Base-by-base conservation (phyloP, 352 stramenopile species). In the Globisporangium apiculatum region DNA sequence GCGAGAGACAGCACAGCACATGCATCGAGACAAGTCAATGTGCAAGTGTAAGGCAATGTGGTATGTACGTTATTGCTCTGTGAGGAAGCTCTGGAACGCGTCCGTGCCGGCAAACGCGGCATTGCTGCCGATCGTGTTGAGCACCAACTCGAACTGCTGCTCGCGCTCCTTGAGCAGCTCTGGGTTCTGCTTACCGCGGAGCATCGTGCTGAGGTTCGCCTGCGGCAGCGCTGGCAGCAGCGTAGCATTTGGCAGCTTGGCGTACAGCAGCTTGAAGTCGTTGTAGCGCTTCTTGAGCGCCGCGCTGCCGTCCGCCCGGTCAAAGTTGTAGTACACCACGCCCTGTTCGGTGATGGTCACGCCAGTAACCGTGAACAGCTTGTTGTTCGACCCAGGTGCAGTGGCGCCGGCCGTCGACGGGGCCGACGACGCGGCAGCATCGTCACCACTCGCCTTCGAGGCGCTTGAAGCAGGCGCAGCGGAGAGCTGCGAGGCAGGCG, bases 211-310 rank as follows among this genome's bases (percentile, higher is more conserved):
- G 3, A 91, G 37, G 7, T 74, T 75, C 2, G 70, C 73, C n/a
- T 58, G 42, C 0, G 84, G 84, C 5, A 94, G 69, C 7, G 76
- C 49, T 6, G 84, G 84, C 24, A 94, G 60, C 37, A 8, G 56
- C 31, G 66, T 66, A 3, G 64, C 62, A 40, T 56, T 71, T 37
- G 61, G 57, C 0, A 91, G 66, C 9, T 62, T 61, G 9, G 64
- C 61, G 55, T 92, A 75, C 8, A 94, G 66, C 45, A 67, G 58
- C 72, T 92, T 92, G 59, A 94, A 94, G 62, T 92, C 84, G 58
- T 81, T 89, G 68, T 76, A 91, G 62, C 82, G 82, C 65, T 83
- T 87, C 66, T 90, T 87, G 53, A 86, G 65, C 35, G 54, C 54
- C 11, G 12, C 57, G 4, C 72, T 64, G 48, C 67, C 66, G 36